phyloP scores from a whole-genome alignment of 345 rosid genomes.

The Eucalyptus caleyi region DNA sequence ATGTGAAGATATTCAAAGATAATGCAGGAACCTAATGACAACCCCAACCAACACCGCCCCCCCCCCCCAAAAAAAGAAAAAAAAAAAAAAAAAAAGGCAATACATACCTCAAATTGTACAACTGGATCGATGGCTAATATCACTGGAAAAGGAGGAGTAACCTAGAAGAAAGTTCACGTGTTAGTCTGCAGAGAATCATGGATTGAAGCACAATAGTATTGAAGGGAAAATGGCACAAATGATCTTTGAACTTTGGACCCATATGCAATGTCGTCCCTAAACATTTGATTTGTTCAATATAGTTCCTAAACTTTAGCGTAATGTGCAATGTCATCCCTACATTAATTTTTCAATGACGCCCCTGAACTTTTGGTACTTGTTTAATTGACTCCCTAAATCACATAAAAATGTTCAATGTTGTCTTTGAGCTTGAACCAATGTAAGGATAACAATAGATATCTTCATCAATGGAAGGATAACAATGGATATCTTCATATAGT shows the following conservation, averaged over 20 bases:
- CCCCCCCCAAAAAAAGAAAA: too few species aligned
- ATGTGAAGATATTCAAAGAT: not conserved
- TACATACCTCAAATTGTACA: slow-evolving; percentile 62
- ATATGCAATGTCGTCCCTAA: not conserved
- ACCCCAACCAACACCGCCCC: not conserved
- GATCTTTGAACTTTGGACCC: not conserved
- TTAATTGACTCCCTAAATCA: not conserved
- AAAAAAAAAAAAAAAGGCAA: not conserved
- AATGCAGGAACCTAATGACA: not conserved
- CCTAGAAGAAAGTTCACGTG: slow-evolving; percentile 33
- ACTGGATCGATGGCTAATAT: slow-evolving; percentile 56
- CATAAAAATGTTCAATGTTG: not conserved
- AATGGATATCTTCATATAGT: not conserved
- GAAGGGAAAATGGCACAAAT: not conserved
- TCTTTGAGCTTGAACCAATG: not conserved
- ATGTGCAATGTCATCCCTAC: not conserved
- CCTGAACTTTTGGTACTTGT: not conserved
- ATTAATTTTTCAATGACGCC: not conserved
- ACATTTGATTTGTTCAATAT: too few species aligned
- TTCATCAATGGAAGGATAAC: not conserved
- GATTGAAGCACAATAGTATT: not conserved
- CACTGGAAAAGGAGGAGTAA: slow-evolving; percentile 64
- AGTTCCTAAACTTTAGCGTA: not conserved
- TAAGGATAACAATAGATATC: not conserved
- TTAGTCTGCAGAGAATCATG: not conserved